Evolutionary conservation across 2,329 filamentous ascomycete genomes (phyloP).

Genomic region (Monosporascus sp.): DNA sequence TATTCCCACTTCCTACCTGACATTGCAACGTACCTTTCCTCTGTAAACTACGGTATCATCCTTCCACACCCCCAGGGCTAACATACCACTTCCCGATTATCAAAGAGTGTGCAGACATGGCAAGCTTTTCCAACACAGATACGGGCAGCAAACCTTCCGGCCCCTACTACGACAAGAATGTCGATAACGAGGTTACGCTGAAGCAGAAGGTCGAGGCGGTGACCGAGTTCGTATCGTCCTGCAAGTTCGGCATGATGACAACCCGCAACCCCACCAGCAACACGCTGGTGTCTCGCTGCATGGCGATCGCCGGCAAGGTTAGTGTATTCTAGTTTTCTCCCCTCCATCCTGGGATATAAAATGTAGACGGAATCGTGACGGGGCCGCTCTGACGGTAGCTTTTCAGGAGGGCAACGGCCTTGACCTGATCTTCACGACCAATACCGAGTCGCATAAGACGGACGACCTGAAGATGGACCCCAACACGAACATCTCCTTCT

Average conservation of each 20-base stretch:
- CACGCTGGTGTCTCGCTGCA: conserved; percentile 57
- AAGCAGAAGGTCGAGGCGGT: conserved; percentile 63
- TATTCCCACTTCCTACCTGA: not conserved
- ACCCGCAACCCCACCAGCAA: conserved; percentile 53
- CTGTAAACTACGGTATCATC: not conserved
- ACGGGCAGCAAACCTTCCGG: conserved; percentile 31
- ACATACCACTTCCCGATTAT: not conserved
- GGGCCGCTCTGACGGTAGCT: not conserved
- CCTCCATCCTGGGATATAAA: not conserved
- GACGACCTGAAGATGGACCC: conserved; percentile 68
- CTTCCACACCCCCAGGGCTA: too few species aligned
- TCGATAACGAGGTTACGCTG: conserved; percentile 50
- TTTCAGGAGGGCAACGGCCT: conserved; percentile 68
- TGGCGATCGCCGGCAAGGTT: conserved; percentile 66
- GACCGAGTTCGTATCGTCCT: conserved; percentile 51
- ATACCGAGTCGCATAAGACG: conserved; percentile 84
- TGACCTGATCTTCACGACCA: conserved; percentile 84
- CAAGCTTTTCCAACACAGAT: conserved; percentile 13
- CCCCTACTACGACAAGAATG: conserved; percentile 61
- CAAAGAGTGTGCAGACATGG: conserved; percentile 4
- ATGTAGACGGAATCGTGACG: too few species aligned
- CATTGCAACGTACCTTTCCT: not conserved
- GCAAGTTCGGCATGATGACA: conserved; percentile 68
- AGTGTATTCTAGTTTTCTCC: conserved; percentile 3
- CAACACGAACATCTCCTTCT: conserved; percentile 76